These are phyloP conservation scores for Ceratobasidium sp. DNA, from an alignment of 1,284 basidiomycete genomes.

Conservation along the genomic window DNA sequence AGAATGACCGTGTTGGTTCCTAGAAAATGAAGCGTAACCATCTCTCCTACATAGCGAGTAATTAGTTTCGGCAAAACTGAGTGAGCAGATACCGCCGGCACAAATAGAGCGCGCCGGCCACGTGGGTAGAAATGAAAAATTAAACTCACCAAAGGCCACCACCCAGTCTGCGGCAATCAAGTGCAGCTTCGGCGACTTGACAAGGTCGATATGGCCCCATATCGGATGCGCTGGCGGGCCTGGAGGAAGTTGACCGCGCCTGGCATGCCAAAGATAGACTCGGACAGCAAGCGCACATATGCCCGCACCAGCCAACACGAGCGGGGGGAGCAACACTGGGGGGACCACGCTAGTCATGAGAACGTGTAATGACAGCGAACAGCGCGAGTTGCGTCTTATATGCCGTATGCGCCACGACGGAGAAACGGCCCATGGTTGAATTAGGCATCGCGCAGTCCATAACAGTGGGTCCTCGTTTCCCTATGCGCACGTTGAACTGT, in stretches of 20 bases:
- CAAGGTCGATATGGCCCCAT: conserved; percentile 7
- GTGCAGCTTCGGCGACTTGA: conserved; percentile 27
- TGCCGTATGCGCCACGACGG: conserved; percentile 17
- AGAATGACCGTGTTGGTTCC: conserved; percentile 70
- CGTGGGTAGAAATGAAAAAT: background rate
- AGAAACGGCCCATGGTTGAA: conserved; percentile 15
- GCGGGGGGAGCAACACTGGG: conserved; percentile 2
- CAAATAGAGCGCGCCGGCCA: background rate
- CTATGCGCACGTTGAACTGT: conserved; percentile 2
- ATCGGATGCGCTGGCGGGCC: conserved; percentile 20
- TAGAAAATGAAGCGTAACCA: conserved; percentile 70
- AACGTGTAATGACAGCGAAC: background rate
- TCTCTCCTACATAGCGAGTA: conserved; percentile 56
- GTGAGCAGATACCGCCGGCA: conserved; percentile 27
- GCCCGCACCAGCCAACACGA: conserved; percentile 17
- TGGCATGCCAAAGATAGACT: conserved; percentile 10
- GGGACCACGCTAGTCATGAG: conserved; percentile 8
- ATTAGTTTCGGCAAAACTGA: conserved; percentile 4
- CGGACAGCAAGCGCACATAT: conserved; percentile 1
- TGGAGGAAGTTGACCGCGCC: conserved; percentile 9
- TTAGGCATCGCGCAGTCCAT: conserved; percentile 6
- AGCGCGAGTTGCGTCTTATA: conserved; percentile 19
- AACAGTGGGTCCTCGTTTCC: conserved; percentile 11
- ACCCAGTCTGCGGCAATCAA: conserved; percentile 26
- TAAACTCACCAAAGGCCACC: background rate